These are phyloP conservation scores for Suhomyces maxii DNA, from an alignment of 1,139 yeast genomes.

Conservation along the genomic window DNA sequence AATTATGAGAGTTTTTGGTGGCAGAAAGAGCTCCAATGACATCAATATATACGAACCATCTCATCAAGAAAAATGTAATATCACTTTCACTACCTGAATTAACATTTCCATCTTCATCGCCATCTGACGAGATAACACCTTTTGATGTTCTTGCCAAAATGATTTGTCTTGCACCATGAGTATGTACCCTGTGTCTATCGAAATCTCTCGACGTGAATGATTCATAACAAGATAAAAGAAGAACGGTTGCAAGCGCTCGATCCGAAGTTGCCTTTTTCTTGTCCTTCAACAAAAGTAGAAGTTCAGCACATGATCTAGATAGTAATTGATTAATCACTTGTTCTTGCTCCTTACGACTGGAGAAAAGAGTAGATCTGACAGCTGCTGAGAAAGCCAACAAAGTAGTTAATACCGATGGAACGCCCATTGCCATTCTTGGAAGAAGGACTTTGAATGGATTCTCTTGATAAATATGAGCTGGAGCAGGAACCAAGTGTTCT, in stretches of 20 bases:
- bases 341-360: constrained; percentile 26
- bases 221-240: constrained; percentile 64
- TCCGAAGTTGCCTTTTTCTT: constrained; percentile 58
- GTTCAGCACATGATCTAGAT: constrained; percentile 57
- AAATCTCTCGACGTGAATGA: constrained; percentile 50
- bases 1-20: constrained; percentile 32
- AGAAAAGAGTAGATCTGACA: constrained; percentile 36
- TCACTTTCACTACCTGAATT: constrained; percentile 30
- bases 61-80: constrained; percentile 57
- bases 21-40: constrained; percentile 61
- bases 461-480: constrained; percentile 52
- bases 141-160: constrained; percentile 49
- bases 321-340: constrained; percentile 52
- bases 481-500: constrained; percentile 66
- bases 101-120: not conserved
- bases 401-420: constrained; percentile 59
- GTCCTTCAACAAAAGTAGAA: constrained; percentile 52
- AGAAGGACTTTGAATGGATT: constrained; percentile 68
- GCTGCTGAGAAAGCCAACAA: constrained; percentile 68
- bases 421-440: constrained; percentile 69
- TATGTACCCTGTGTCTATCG: constrained; percentile 62
- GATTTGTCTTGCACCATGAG: constrained; percentile 69
- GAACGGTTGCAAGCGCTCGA: constrained; percentile 64
- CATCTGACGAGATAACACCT: not conserved
- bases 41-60: constrained; percentile 76